These are phyloP conservation scores for Nitzschia putrida DNA, from an alignment of 108 stramenopile species.

Conservation along the genomic window DNA sequence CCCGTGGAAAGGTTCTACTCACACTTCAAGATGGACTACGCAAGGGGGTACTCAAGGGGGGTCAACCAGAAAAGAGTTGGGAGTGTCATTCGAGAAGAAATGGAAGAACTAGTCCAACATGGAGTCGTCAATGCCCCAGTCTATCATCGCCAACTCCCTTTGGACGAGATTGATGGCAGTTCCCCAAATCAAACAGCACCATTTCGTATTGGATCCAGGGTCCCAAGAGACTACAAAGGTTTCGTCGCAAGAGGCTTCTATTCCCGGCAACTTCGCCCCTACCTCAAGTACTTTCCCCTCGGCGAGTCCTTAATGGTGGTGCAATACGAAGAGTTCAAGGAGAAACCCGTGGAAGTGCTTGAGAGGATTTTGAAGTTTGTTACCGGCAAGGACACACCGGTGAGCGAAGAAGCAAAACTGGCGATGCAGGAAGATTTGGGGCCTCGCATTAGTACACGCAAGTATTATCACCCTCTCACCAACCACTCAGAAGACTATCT, in stretches of 20 bases:
- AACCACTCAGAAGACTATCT: background rate
- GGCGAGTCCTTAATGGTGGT: constrained; percentile 3
- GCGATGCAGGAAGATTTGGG: background rate
- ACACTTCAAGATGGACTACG: constrained; percentile 82
- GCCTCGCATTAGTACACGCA: background rate
- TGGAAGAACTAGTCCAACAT: background rate
- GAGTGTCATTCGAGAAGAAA: background rate
- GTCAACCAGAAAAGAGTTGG: background rate
- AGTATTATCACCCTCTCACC: background rate
- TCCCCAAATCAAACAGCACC: background rate
- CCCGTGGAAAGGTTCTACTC: constrained; percentile 79
- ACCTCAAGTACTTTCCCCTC: constrained; percentile 19
- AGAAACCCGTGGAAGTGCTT: background rate
- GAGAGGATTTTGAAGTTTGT: background rate
- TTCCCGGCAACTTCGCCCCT: constrained; percentile 9
- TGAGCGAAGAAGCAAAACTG: background rate
- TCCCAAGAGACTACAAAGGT: background rate
- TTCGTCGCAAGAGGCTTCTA: constrained; percentile 23
- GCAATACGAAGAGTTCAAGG: constrained; percentile 18
- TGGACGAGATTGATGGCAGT: background rate
- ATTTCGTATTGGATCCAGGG: background rate
- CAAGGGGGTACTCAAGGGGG: no score
- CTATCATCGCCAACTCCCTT: background rate
- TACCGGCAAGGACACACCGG: background rate
- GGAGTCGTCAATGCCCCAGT: background rate